These are phyloP conservation scores for Rhododendron ferrugineum DNA, from an alignment of 148 eudicot genomes.

Conservation along the genomic window DNA sequence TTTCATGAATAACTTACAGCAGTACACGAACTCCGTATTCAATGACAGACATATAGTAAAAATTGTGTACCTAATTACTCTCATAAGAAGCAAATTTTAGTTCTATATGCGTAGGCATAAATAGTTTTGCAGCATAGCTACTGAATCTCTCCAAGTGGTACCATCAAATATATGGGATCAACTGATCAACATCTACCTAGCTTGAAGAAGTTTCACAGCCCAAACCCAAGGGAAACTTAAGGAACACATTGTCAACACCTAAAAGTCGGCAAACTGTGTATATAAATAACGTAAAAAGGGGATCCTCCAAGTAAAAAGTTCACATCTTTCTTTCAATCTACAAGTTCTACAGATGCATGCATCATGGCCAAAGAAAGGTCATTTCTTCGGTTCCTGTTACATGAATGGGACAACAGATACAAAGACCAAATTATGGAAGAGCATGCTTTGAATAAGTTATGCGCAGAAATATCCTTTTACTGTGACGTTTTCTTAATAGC, in stretches of 20 bases:
- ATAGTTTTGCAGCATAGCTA: too few relatives aligned
- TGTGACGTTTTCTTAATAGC: neutral
- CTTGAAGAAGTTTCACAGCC: neutral
- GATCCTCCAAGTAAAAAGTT: neutral
- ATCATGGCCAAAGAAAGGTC: neutral
- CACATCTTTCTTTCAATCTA: neutral
- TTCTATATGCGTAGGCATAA: neutral
- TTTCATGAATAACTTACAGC: neutral
- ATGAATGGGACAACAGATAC: neutral
- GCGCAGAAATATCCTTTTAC: neutral
- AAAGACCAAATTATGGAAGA: neutral
- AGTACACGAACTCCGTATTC: neutral
- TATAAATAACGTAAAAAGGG: neutral
- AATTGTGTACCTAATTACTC: neutral
- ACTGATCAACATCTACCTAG: too few relatives aligned
- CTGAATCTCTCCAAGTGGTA: neutral
- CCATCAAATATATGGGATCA: neutral
- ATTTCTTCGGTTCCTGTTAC: neutral
- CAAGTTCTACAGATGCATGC: neutral
- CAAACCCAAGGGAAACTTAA: neutral
- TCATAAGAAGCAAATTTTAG: neutral
- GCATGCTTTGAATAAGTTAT: neutral
- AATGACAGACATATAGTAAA: neutral
- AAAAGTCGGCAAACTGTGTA: neutral
- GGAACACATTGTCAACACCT: neutral